phyloP scores from a whole-genome alignment of 768 basidiomycete genomes.

The Macrolepiota albuminosa region DNA sequence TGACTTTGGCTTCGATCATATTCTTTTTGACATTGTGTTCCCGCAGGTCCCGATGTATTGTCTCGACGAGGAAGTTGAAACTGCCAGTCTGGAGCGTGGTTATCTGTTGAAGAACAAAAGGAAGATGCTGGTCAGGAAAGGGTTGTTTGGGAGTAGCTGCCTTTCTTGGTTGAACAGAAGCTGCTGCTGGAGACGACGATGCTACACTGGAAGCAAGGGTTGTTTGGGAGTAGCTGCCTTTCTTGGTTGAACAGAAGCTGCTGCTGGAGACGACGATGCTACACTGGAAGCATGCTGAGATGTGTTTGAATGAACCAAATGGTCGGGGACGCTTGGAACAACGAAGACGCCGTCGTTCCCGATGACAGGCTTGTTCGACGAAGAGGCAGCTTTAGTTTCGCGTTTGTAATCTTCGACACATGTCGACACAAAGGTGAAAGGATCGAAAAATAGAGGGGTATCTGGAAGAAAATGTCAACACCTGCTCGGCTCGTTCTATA shows the following conservation, averaged over 20 bases:
- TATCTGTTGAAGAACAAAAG: constrained; percentile 60
- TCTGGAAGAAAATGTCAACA: constrained; percentile 38
- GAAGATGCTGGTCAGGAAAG: constrained; percentile 67
- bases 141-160: constrained; percentile 42
- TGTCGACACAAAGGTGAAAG: constrained; percentile 67
- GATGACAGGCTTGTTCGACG: constrained; percentile 11
- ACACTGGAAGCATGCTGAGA: constrained; percentile 10
- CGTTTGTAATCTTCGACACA: constrained; percentile 33
- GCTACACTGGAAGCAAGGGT: constrained; percentile 47
- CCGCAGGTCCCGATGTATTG: constrained; percentile 65
- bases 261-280: constrained; percentile 11
- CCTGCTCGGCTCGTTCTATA: background rate
- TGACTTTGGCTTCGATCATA: constrained; percentile 75
- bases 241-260: constrained; percentile 19
- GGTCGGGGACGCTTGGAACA: constrained; percentile 42
- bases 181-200: constrained; percentile 9
- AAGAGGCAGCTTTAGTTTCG: constrained; percentile 17
- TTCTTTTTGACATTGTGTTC: constrained; percentile 77
- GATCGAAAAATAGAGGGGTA: constrained; percentile 67
- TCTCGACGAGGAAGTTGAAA: constrained; percentile 64
- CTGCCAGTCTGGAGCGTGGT: constrained; percentile 54
- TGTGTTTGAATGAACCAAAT: constrained; percentile 20
- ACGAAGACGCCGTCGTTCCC: constrained; percentile 33
- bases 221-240: constrained; percentile 43
- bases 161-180: constrained; percentile 24